A percentile compares a stretch with the other conserved stretches of the same genome.
Conservation (phyloP, 2,329 filamentous ascomycete species). For the Neonectria faginata region DNA sequence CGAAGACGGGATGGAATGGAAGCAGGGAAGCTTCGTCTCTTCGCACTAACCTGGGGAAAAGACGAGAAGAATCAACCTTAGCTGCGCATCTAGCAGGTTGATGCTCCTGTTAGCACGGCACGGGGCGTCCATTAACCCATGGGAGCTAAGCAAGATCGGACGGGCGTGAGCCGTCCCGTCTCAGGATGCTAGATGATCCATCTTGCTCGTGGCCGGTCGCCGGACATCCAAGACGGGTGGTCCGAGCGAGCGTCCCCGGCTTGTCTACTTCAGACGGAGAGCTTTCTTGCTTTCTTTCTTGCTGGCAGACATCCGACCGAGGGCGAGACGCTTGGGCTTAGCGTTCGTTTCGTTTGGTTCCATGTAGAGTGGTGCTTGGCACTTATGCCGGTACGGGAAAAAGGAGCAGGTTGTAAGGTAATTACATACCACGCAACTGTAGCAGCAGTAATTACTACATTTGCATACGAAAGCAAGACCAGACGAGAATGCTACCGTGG, state of each 20-base stretch:
- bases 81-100: not conserved
- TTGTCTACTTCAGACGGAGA: conserved; percentile 26
- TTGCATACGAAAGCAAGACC: conserved; percentile 7
- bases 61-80: not conserved
- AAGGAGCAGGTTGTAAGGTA: conserved; percentile 3
- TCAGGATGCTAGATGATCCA: conserved; percentile 3
- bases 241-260: conserved; percentile 19
- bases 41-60: not conserved
- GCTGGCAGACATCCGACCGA: not conserved
- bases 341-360: conserved; percentile 32
- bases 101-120: conserved; percentile 1
- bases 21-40: not conserved
- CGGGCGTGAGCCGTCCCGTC: conserved; percentile 29
- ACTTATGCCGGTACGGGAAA: conserved; percentile 5
- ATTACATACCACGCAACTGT: not conserved
- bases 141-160: conserved; percentile 32
- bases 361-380: conserved; percentile 4
- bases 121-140: conserved; percentile 6
- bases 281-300: no score
- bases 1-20: not conserved
- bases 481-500: conserved; percentile 24
- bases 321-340: conserved; percentile 31
- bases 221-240: not conserved
- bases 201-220: conserved; percentile 6
- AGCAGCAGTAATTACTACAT: not conserved